Conservation (phyloP, 495 filamentous ascomycete species). For the Melanomma pulvis-pyrius region DNA sequence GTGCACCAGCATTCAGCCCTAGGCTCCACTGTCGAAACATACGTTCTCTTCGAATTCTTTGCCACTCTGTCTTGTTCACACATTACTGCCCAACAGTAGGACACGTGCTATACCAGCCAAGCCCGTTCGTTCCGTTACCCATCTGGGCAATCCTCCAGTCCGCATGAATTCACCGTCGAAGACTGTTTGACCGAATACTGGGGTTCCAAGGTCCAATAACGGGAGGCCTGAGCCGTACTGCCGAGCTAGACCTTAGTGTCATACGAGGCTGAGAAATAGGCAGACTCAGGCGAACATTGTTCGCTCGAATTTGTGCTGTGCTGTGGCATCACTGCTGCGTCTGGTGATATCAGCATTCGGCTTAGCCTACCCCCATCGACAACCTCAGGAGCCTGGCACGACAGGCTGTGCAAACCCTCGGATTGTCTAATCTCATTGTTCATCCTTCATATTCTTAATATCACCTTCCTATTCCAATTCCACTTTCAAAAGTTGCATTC, state of each 20-base stretch:
- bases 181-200: not conserved
- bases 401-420: not conserved
- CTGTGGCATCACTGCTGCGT: not conserved
- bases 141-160: not conserved
- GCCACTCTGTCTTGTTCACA: not conserved
- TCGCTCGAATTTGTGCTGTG: too few relatives aligned
- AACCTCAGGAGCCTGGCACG: not conserved
- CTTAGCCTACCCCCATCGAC: not conserved
- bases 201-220: not conserved
- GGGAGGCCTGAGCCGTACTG: not conserved
- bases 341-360: conserved; percentile 1
- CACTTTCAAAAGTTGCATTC: not conserved
- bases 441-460: too few relatives aligned
- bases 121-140: not conserved
- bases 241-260: not conserved
- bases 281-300: too few relatives aligned
- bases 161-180: not conserved
- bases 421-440: too few relatives aligned
- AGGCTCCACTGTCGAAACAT: not conserved
- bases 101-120: not conserved
- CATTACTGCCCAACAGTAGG: not conserved
- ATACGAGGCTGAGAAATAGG: not conserved
- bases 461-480: not conserved
- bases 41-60: not conserved
- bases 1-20: not conserved